These are phyloP conservation scores for Arctostaphylos glauca DNA, from an alignment of 148 eudicot genomes.

Conservation along the genomic window DNA sequence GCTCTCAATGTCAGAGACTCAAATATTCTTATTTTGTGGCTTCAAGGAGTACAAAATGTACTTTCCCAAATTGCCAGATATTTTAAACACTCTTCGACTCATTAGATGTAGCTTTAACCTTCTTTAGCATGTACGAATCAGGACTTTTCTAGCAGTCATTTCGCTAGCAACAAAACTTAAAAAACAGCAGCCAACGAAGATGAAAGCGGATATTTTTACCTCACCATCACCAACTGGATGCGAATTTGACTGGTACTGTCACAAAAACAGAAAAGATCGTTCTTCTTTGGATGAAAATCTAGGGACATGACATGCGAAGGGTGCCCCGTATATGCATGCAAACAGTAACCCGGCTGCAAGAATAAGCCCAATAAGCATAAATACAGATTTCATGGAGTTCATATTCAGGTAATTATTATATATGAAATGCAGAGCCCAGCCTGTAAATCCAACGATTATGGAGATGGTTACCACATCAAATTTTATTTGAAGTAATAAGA, in stretches of 20 bases:
- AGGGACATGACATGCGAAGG: constrained; percentile 78
- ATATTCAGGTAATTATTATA: neutral
- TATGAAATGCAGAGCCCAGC: neutral
- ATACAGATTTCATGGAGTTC: neutral
- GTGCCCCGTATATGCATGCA: constrained; percentile 72
- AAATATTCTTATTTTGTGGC: too few species aligned
- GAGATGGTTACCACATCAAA: neutral
- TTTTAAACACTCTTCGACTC: too few species aligned
- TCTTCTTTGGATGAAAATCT: constrained; percentile 95
- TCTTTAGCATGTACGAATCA: too few species aligned
- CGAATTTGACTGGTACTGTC: constrained; percentile 81
- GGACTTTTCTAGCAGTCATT: too few species aligned
- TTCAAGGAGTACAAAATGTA: too few species aligned
- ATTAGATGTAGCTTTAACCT: too few species aligned
- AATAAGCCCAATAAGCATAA: constrained; percentile 6
- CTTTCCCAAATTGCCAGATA: too few species aligned
- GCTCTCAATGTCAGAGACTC: too few species aligned
- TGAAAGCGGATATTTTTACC: too few species aligned
- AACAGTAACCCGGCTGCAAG: constrained; percentile 84
- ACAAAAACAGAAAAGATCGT: constrained; percentile 83
- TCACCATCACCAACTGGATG: too few species aligned
- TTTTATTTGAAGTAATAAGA: neutral
- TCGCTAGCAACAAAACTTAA: too few species aligned
- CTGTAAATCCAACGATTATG: constrained; percentile 17
- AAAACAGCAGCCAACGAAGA: too few species aligned